Base-by-base conservation (phyloP, 306 rosid species). In the Trifolium repens region DNA sequence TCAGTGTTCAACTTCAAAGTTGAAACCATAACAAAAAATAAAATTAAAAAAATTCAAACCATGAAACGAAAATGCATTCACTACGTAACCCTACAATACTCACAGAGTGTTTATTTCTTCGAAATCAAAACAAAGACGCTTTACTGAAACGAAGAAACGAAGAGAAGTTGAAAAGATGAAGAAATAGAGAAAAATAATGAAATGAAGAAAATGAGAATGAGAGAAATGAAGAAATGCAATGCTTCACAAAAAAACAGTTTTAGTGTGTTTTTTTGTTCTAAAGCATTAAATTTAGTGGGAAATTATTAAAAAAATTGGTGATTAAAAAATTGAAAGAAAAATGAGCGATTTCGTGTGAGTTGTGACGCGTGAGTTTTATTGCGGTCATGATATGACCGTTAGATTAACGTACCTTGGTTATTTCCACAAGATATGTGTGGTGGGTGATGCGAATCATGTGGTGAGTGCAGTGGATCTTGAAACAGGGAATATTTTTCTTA, bases 101-200 rank as follows among this genome's bases (percentile, higher is more conserved):
- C 64, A 73, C 63, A 37, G 64, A 0, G 66, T 26, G 78, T 14
- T 17, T 26, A 78, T 14, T 19, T 8, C 47, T 22, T 54, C 16
- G 14, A 62, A 71, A 24, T 63, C 72, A 52, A 72, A 83, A 81
- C 39, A 16, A 13, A 1, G 37, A 10, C 8, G 69, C 49, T 76
- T 59, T 32, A 22, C 39, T n/a, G 71, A 69, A 1, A n/a, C 11
- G 49, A 77, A 84, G 72, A 80, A 66, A 14, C 73, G 72, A 62
- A 40, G 79, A 79, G 85, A 71, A 85, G 89, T 82, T 69, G 88
- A 82, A 84, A 80, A 75, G 86, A 7, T 77, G 22, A 46, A 58
- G 22, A 55, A 55, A 58, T 62, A 22, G 42, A 59, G 30, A 3
- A 17, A 63, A 47, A 11, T 14, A 26, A 71, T n/a, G 27, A 35